Percentiles rank a stretch among this genome's conserved stretches.
phyloP scores from a whole-genome alignment of 208 protist genomes.

The Crithidia fasciculata region DNA sequence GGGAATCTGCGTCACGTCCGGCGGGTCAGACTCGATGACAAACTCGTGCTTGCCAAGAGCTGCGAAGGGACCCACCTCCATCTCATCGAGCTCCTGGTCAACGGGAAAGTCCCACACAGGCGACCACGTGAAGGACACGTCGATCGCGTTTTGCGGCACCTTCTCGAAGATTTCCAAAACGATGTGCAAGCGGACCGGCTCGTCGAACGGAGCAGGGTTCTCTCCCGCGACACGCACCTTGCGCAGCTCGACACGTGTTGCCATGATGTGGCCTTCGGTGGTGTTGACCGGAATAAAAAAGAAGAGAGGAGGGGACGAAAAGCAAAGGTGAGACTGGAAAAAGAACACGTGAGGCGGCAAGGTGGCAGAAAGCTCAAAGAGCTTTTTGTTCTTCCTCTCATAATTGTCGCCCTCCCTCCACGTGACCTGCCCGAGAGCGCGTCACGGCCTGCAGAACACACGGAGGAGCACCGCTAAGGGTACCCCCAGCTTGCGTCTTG shows the following conservation, averaged over 20 bases:
- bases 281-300: neutral
- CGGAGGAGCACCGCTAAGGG: too few relatives aligned
- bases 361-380: too few relatives aligned
- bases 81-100: slow-evolving; percentile 81
- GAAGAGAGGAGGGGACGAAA: neutral
- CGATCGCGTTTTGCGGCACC: slow-evolving; percentile 49
- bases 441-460: too few relatives aligned
- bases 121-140: slow-evolving; percentile 79
- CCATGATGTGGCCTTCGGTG: slow-evolving; percentile 24
- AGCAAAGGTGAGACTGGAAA: neutral
- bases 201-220: slow-evolving; percentile 57
- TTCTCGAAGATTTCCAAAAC: slow-evolving; percentile 75
- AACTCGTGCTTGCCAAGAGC: slow-evolving; percentile 76
- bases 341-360: too few relatives aligned
- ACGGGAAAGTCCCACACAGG: slow-evolving; percentile 87
- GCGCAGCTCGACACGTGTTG: slow-evolving; percentile 63
- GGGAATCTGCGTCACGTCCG: slow-evolving; percentile 67
- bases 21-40: slow-evolving; percentile 67
- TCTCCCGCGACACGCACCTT: slow-evolving; percentile 48
- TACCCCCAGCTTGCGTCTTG: too few relatives aligned
- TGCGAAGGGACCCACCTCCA: slow-evolving; percentile 76
- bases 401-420: too few relatives aligned
- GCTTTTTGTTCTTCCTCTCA: too few relatives aligned
- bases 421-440: too few relatives aligned
- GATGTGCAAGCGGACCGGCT: slow-evolving; percentile 56